Percentiles rank a stretch among this genome's conserved stretches.
phyloP scores from a whole-genome alignment of 441 rosid species.

The Syzygium syzygioides region DNA sequence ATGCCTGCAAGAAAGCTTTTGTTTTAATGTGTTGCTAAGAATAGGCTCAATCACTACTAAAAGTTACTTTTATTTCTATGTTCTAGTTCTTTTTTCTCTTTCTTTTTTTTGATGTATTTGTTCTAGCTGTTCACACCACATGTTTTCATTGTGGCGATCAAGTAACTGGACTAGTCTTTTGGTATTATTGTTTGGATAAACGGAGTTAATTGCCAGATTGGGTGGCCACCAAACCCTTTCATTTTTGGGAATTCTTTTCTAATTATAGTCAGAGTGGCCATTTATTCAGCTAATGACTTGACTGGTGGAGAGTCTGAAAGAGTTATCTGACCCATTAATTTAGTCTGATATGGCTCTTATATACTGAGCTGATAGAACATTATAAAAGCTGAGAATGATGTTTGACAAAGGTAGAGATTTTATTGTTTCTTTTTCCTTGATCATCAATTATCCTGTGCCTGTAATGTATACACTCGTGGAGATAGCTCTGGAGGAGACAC shows the following conservation, averaged over 20 bases:
- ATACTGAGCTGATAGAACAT: background rate
- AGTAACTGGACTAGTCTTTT: background rate
- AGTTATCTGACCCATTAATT: background rate
- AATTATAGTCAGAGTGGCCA: background rate
- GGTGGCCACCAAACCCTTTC: background rate
- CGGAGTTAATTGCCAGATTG: background rate
- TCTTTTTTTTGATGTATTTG: no score
- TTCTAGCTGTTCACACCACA: background rate
- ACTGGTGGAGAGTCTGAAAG: background rate
- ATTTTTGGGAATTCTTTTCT: background rate
- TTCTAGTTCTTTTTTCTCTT: background rate
- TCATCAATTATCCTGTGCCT: background rate
- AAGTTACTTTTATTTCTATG: background rate
- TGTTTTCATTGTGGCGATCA: background rate
- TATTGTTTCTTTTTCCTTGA: background rate
- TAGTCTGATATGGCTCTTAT: background rate
- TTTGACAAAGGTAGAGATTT: background rate
- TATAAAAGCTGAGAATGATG: background rate
- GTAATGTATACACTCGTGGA: background rate
- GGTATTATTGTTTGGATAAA: background rate
- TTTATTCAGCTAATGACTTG: background rate
- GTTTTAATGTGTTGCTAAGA: background rate
- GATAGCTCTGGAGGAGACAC: background rate
- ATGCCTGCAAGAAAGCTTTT: background rate
- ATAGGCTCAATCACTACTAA: background rate